Base-by-base conservation (phyloP, 805 yeast species). In the Kazachstania kunashirensis region DNA sequence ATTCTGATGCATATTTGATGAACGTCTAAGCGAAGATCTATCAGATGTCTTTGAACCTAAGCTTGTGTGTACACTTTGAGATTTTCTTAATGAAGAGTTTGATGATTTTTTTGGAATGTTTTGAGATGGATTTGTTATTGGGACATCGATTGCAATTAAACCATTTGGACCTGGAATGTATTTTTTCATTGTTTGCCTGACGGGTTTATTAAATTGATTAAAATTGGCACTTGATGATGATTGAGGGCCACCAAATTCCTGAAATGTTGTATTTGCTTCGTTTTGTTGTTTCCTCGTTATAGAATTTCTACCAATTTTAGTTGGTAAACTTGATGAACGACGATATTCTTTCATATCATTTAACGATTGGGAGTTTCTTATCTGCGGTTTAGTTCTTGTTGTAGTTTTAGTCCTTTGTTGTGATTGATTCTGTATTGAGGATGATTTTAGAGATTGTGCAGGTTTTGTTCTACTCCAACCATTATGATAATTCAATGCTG, bases 141-240 rank as follows among this genome's bases (percentile, higher is more conserved):
- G 83, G 3, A 81, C 86, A 46, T 81, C 88, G 4, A 81, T 64
- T 8, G 79, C 67, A 34, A 77, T 71, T 38, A 81, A 65, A 11
- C 92, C 92, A 47, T 73, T 68, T 3, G 83, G 77, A 2, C 85
- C 78, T 2, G 92, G 89, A 31, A 81, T 68, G 59, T 80, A 81
- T 44, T 74, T 78, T 45, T 77, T 79, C 8, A 79, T 70, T 61
- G 71, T 78, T 37, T 31, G 9, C 17, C 34, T 23, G 24, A 14
- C n/a, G 25, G n/a, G 7, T 20, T 18, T 23, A 16, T 20, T 10
- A 11, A 21, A 17, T 8, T 31, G 19, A 6, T 16, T 7, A 16
- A 18, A 15, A n/a, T 12, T 15, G 21, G 6, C 13, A 12, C 20
- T 7, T 17, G 17, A 17, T 18, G 15, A n/a, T 13, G 50, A 44